Evolutionary conservation across 2,329 filamentous ascomycete species (phyloP).

Genomic region (Fusarium succisae): DNA sequence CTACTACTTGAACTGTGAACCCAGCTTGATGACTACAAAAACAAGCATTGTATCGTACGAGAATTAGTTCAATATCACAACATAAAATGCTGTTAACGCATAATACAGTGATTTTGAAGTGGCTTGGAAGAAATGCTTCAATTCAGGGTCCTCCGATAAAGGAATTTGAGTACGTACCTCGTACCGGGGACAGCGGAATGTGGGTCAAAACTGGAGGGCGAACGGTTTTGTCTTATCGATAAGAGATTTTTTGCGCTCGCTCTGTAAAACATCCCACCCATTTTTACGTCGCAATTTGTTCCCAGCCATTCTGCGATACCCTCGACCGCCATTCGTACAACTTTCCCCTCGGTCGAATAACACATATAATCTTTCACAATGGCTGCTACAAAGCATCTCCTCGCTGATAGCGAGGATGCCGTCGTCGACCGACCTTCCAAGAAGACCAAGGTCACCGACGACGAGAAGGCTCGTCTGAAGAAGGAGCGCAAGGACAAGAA

Average conservation of each 20-base stretch:
- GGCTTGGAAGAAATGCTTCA: not conserved
- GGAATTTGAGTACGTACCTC: conserved; percentile 18
- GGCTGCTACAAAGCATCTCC: conserved; percentile 54
- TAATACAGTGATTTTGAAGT: not conserved
- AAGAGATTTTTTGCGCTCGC: conserved; percentile 40
- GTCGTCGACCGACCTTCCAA: conserved; percentile 48
- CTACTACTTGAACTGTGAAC: conserved; percentile 24
- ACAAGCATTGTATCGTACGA: not conserved
- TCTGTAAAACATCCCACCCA: conserved; percentile 36
- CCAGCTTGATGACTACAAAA: not conserved
- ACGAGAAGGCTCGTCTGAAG: conserved; percentile 50
- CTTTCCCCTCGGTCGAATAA: not conserved
- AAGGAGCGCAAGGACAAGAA: conserved; percentile 54
- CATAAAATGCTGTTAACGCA: not conserved
- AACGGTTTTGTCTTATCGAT: conserved; percentile 45
- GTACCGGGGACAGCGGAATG: not conserved
- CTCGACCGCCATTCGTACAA: conserved; percentile 22
- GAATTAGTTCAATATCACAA: not conserved
- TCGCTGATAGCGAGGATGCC: conserved; percentile 49
- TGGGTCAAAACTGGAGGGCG: not conserved
- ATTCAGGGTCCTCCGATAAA: not conserved
- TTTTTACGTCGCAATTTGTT: conserved; percentile 30
- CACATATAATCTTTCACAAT: conserved; percentile 37
- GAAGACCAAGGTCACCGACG: conserved; percentile 51
- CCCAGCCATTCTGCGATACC: conserved; percentile 31